Evolutionary conservation across 2,329 filamentous ascomycete species (phyloP).

Genomic region (Thyridium curvatum): DNA sequence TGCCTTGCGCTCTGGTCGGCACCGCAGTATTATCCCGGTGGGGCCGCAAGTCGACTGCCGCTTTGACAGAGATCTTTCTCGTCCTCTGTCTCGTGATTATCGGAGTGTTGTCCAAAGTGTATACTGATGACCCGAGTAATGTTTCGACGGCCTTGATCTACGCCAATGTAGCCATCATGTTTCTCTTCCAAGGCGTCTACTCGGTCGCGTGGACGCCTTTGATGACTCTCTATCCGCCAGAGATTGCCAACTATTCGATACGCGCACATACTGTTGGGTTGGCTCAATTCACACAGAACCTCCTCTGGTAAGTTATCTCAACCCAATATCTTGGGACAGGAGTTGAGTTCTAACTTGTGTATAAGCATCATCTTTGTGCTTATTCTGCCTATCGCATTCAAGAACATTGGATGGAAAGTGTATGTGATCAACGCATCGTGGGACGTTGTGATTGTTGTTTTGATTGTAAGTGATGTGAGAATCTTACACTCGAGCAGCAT

Average conservation of each 20-base stretch:
- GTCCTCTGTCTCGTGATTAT: constrained; percentile 30
- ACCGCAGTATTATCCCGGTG: not conserved
- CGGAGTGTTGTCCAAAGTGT: constrained; percentile 27
- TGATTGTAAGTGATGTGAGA: constrained; percentile 24
- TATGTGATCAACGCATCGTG: constrained; percentile 40
- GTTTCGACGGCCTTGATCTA: constrained; percentile 1
- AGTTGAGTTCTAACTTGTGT: too few species aligned
- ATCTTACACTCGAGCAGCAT: not conserved
- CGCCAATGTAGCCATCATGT: constrained; percentile 3
- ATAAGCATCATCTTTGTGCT: constrained; percentile 24
- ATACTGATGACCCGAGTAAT: constrained; percentile 4
- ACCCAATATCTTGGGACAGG: too few species aligned
- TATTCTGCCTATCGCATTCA: constrained; percentile 33
- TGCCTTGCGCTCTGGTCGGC: not conserved
- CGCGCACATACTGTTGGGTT: not conserved
- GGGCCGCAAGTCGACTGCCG: not conserved
- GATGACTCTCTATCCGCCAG: constrained; percentile 2
- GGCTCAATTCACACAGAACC: too few species aligned
- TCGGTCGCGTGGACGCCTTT: constrained; percentile 3
- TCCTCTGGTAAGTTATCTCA: too few species aligned
- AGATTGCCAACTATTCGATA: constrained; percentile 8
- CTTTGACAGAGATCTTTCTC: constrained; percentile 2
- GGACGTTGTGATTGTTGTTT: constrained; percentile 29
- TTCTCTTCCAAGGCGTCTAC: constrained; percentile 5
- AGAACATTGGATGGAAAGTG: constrained; percentile 37